Conservation (phyloP, 768 basidiomycete genomes). For the Hebeloma cylindrosporum region DNA sequence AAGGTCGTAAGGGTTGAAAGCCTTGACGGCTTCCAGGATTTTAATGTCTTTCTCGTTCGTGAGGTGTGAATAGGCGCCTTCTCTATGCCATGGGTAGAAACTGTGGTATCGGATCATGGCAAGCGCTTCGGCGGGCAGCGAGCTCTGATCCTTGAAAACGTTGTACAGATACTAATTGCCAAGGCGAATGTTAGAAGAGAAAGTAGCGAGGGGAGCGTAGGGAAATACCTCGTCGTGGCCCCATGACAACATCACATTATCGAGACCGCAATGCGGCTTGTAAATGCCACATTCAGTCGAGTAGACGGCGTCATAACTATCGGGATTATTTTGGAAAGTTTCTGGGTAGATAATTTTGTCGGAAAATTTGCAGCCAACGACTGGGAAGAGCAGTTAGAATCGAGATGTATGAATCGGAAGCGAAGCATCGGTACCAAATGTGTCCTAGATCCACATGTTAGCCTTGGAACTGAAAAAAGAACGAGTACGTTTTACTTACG, state of each 20-base stretch:
- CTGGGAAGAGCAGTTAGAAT: slow-evolving; percentile 30
- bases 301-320: slow-evolving; percentile 61
- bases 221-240: slow-evolving; percentile 82
- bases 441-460: slow-evolving; percentile 38
- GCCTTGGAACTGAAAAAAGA: slow-evolving; percentile 4
- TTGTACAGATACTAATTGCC: slow-evolving; percentile 71
- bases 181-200: slow-evolving; percentile 6
- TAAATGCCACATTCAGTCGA: slow-evolving; percentile 77
- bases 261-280: slow-evolving; percentile 74
- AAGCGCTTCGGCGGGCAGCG: slow-evolving; percentile 76
- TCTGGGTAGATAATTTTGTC: slow-evolving; percentile 82
- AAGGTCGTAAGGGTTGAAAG: slow-evolving; percentile 93
- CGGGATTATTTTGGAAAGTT: slow-evolving; percentile 75
- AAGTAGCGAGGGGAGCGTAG: slow-evolving; percentile 8
- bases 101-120: slow-evolving; percentile 95
- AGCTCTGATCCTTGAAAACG: slow-evolving; percentile 79
- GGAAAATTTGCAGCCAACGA: slow-evolving; percentile 85
- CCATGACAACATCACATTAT: slow-evolving; percentile 88
- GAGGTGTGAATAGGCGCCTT: slow-evolving; percentile 80
- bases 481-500: slow-evolving; percentile 39
- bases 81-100: slow-evolving; percentile 96
- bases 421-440: slow-evolving; percentile 35
- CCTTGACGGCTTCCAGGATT: slow-evolving; percentile 70
- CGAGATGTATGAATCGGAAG: neutral
- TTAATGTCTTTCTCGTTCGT: slow-evolving; percentile 67